phyloP scores from a whole-genome alignment of 2,329 filamentous ascomycete genomes.

The Alternaria dauci region DNA sequence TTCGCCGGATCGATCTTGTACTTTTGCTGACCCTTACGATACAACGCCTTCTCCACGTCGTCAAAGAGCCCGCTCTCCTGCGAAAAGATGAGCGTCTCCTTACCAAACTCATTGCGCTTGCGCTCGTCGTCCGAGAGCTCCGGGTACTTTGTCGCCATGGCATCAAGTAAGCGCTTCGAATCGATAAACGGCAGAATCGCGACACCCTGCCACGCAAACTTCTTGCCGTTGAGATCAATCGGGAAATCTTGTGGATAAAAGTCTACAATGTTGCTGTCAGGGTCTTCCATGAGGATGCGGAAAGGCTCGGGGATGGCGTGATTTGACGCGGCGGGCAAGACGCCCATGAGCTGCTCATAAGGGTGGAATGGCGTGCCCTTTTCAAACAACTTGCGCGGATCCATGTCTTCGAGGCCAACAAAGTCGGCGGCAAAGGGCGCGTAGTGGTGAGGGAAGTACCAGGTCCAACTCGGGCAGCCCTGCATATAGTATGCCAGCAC shows the following conservation, averaged over 20 bases:
- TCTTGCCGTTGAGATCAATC: conserved; percentile 95
- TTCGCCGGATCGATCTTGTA: conserved; percentile 77
- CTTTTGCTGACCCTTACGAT: conserved; percentile 75
- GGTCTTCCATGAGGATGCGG: conserved; percentile 86
- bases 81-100: conserved; percentile 83
- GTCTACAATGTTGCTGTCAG: conserved; percentile 91
- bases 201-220: conserved; percentile 97
- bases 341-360: conserved; percentile 98
- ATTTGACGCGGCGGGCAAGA: conserved; percentile 90
- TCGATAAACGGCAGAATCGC: conserved; percentile 96
- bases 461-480: conserved; percentile 97
- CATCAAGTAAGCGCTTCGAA: conserved; percentile 81
- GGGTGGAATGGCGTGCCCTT: conserved; percentile 87
- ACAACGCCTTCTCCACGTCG: conserved; percentile 83
- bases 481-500: conserved; percentile 98
- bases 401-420: conserved; percentile 78
- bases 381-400: conserved; percentile 73
- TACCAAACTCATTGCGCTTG: conserved; percentile 79
- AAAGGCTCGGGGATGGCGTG: conserved; percentile 90
- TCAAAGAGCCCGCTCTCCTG: conserved; percentile 87
- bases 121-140: conserved; percentile 78
- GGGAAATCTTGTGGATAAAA: conserved; percentile 97
- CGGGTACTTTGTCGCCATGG: conserved; percentile 84
- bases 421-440: conserved; percentile 98
- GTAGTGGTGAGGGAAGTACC: conserved; percentile 99